Evolutionary conservation across 2,329 filamentous ascomycete genomes (phyloP).

Genomic region (Zymoseptoria crescenta): DNA sequence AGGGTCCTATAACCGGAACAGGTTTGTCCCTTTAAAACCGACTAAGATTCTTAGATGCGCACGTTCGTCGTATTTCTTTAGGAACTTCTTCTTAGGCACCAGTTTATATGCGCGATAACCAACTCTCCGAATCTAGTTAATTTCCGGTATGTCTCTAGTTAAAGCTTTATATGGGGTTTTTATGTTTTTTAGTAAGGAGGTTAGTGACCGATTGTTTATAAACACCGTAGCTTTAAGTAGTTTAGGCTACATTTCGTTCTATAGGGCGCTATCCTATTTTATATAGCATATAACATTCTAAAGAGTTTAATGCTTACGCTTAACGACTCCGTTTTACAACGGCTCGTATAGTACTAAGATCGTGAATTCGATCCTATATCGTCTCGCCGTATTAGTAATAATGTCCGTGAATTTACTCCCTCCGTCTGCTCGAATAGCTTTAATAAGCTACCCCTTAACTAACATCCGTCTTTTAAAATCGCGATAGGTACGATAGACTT

Average conservation of each 20-base stretch:
- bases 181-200: neutral
- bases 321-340: neutral
- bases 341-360: neutral
- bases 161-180: neutral
- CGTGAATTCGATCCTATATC: neutral
- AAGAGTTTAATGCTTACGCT: neutral
- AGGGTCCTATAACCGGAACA: no score
- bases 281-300: slow-evolving; percentile 1
- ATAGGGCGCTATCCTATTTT: no score
- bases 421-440: neutral
- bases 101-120: slow-evolving; percentile 1
- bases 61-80: no score
- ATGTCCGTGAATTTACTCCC: neutral
- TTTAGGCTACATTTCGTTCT: no score
- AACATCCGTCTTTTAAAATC: no score
- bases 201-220: neutral
- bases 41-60: no score
- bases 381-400: neutral
- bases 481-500: neutral
- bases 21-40: no score
- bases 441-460: neutral
- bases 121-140: neutral
- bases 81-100: neutral
- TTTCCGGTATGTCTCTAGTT: neutral
- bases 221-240: neutral